A percentile compares a stretch with the other conserved stretches of the same genome.
Evolutionary conservation across 2,329 filamentous ascomycete species (phyloP).

Genomic region (Calonectria hawksworthii): DNA sequence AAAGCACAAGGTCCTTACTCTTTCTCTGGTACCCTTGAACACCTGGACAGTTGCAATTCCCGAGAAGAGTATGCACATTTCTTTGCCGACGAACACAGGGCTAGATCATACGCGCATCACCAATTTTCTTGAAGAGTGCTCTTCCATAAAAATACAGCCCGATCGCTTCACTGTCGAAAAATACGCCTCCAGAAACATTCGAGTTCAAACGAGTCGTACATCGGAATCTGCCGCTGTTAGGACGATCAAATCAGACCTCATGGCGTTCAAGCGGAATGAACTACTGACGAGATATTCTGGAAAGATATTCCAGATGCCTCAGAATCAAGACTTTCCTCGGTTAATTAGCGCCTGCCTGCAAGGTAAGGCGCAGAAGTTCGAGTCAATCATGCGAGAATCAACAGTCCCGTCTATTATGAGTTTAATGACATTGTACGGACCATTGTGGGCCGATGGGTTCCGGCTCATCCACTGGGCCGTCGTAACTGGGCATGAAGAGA

Average conservation of each 20-base stretch:
- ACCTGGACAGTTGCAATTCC: neutral
- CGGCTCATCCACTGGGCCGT: conserved; percentile 4
- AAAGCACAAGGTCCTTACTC: neutral
- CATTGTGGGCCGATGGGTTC: neutral
- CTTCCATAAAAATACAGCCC: neutral
- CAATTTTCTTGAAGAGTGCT: neutral
- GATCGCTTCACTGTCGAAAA: neutral
- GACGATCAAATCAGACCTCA: neutral
- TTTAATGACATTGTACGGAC: neutral
- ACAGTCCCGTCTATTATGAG: neutral
- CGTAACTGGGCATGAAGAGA: neutral
- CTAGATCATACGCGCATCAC: too few relatives aligned
- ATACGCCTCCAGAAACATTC: neutral
- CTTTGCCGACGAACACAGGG: neutral
- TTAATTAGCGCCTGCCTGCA: neutral
- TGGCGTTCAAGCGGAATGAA: neutral
- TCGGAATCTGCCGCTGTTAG: neutral
- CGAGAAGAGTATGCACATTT: neutral
- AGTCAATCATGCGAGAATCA: neutral
- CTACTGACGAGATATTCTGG: neutral
- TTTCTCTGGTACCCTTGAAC: neutral
- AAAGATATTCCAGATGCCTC: too few relatives aligned
- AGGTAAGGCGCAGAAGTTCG: neutral
- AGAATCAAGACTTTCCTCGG: neutral
- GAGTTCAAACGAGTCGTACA: neutral